Evolutionary conservation across 257 asterid species (phyloP).

Genomic region (Echium plantagineum): DNA sequence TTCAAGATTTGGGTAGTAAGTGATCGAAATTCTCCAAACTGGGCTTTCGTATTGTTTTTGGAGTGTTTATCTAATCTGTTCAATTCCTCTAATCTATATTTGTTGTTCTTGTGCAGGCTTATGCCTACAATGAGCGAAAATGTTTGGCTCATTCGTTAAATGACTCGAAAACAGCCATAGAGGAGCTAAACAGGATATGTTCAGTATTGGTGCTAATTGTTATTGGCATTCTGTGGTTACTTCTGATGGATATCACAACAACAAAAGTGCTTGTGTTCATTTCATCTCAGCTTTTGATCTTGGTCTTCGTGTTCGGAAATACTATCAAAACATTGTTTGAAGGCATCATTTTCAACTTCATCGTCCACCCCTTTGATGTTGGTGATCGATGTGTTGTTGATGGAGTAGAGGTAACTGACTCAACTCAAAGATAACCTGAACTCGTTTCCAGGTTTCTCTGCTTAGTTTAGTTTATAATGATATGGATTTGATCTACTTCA

Average conservation of each 20-base stretch:
- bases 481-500: too few relatives aligned
- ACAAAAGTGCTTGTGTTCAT: slow-evolving; percentile 36
- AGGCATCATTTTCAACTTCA: slow-evolving; percentile 40
- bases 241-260: slow-evolving; percentile 43
- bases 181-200: slow-evolving; percentile 46
- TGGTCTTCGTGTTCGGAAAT: slow-evolving; percentile 50
- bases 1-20: slow-evolving; percentile 70
- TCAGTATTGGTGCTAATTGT: slow-evolving; percentile 29
- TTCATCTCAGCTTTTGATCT: slow-evolving; percentile 45
- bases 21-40: background rate
- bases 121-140: slow-evolving; percentile 45
- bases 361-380: slow-evolving; percentile 56
- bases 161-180: slow-evolving; percentile 52
- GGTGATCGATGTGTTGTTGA: slow-evolving; percentile 64
- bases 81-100: background rate
- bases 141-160: slow-evolving; percentile 42
- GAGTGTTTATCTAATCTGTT: background rate
- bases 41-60: background rate
- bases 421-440: background rate
- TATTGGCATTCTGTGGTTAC: slow-evolving; percentile 41
- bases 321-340: slow-evolving; percentile 32
- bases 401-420: slow-evolving; percentile 32
- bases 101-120: slow-evolving; percentile 19
- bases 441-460: background rate
- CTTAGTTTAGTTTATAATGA: background rate